Percentiles rank a stretch among this genome's conserved stretches.
phyloP scores from a whole-genome alignment of 495 filamentous ascomycete genomes.

The Corynascus novoguineensis region DNA sequence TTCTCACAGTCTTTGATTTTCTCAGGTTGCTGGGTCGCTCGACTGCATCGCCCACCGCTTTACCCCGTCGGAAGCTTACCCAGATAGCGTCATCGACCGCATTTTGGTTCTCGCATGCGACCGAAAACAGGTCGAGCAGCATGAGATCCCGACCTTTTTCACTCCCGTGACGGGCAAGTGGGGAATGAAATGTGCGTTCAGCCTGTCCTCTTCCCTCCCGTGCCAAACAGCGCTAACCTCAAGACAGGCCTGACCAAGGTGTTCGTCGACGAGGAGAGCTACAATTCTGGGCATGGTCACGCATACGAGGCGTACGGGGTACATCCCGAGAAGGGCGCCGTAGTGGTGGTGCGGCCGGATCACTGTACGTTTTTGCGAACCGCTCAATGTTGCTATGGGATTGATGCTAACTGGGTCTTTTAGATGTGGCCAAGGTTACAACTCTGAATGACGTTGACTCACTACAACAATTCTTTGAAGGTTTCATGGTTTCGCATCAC shows the following conservation, averaged over 20 bases:
- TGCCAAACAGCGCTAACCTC: background rate
- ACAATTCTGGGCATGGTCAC: conserved; percentile 59
- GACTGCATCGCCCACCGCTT: conserved; percentile 40
- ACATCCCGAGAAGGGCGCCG: conserved; percentile 45
- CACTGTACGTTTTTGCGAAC: conserved; percentile 48
- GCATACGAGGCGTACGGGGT: conserved; percentile 59
- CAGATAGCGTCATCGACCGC: conserved; percentile 57
- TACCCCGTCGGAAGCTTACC: conserved; percentile 40
- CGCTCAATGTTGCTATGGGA: too few relatives aligned
- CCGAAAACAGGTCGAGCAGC: conserved; percentile 51
- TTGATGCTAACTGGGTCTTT: background rate
- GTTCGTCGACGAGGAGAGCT: conserved; percentile 62
- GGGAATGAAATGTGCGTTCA: conserved; percentile 49
- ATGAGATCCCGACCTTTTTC: conserved; percentile 55
- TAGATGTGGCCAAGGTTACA: conserved; percentile 27
- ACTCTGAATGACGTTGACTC: conserved; percentile 20
- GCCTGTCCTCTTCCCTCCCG: background rate
- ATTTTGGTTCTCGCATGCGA: conserved; percentile 52
- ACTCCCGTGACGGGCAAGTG: conserved; percentile 55
- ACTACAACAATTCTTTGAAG: conserved; percentile 20
- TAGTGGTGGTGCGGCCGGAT: conserved; percentile 62
- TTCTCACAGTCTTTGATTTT: too few relatives aligned
- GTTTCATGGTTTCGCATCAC: conserved; percentile 12
- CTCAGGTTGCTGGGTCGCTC: conserved; percentile 26
- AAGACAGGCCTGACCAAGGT: conserved; percentile 54